Conservation (phyloP, 192 early-diverging fungal genomes). For the Linnemannia schmuckeri region DNA sequence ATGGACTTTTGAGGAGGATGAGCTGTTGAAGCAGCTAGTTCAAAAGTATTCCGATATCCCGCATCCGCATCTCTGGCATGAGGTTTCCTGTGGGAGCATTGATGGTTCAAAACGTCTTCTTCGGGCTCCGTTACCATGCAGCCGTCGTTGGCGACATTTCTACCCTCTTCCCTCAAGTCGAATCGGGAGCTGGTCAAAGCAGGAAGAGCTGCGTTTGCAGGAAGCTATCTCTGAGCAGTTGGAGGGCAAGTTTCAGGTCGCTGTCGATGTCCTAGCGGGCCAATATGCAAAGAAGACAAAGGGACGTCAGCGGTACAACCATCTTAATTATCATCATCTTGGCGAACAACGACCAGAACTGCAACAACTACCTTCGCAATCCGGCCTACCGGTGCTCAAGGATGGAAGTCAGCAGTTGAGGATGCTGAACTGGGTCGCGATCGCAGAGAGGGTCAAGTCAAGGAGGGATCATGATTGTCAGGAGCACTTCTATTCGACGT, state of each 20-base stretch:
- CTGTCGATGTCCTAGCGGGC: background rate
- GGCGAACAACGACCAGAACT: background rate
- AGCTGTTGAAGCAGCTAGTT: background rate
- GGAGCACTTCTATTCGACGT: no score
- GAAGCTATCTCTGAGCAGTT: constrained; percentile 6
- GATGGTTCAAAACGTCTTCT: background rate
- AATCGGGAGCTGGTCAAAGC: background rate
- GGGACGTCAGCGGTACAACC: no score
- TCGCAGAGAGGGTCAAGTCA: background rate
- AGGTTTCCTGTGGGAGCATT: background rate
- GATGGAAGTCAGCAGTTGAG: background rate
- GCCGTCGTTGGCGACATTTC: background rate
- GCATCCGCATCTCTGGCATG: background rate
- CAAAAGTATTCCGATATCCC: background rate
- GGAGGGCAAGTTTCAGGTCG: background rate
- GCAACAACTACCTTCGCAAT: background rate
- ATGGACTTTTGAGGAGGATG: constrained; percentile 6
- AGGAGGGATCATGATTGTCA: background rate
- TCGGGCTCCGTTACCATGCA: background rate
- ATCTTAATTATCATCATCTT: background rate
- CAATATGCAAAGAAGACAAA: background rate
- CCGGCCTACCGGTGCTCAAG: background rate
- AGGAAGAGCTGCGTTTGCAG: background rate
- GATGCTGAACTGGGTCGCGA: constrained; percentile 8
- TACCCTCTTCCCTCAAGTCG: background rate